Conservation (phyloP, 2,329 filamentous ascomycete genomes). For the Trichophyton schoenleinii region DNA sequence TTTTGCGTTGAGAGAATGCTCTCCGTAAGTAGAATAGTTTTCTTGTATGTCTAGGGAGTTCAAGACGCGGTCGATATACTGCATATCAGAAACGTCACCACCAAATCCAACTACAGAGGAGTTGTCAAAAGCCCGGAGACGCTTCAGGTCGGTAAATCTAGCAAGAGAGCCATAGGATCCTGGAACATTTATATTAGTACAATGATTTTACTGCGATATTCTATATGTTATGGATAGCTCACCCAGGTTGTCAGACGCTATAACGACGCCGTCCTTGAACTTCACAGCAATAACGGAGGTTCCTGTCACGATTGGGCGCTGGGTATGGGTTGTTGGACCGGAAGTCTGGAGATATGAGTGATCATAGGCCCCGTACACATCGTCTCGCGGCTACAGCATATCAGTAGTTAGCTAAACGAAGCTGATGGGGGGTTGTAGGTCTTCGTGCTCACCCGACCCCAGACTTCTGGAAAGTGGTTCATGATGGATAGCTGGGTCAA, state of each 20-base stretch:
- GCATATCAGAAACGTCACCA: constrained; percentile 97
- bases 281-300: constrained; percentile 92
- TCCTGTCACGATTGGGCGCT: constrained; percentile 86
- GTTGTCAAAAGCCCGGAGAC: constrained; percentile 76
- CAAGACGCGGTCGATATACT: constrained; percentile 87
- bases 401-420: constrained; percentile 16
- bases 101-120: constrained; percentile 82
- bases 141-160: constrained; percentile 93
- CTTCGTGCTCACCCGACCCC: constrained; percentile 38
- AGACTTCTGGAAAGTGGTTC: constrained; percentile 55
- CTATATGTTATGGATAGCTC: constrained; percentile 1
- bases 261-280: constrained; percentile 91
- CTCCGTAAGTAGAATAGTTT: constrained; percentile 48
- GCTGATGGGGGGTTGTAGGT: constrained; percentile 1
- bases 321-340: constrained; percentile 71
- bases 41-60: constrained; percentile 76
- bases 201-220: background rate
- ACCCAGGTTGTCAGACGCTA: constrained; percentile 95
- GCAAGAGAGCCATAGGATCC: constrained; percentile 96
- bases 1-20: constrained; percentile 60
- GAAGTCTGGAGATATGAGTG: constrained; percentile 61
- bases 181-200: constrained; percentile 26
- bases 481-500: constrained; percentile 29
- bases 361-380: constrained; percentile 92
- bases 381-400: constrained; percentile 68